Evolutionary conservation across 345 rosid genomes (phyloP), one percentile per base, ranked within the genome.

Genomic region (Brassica napus): DNA sequence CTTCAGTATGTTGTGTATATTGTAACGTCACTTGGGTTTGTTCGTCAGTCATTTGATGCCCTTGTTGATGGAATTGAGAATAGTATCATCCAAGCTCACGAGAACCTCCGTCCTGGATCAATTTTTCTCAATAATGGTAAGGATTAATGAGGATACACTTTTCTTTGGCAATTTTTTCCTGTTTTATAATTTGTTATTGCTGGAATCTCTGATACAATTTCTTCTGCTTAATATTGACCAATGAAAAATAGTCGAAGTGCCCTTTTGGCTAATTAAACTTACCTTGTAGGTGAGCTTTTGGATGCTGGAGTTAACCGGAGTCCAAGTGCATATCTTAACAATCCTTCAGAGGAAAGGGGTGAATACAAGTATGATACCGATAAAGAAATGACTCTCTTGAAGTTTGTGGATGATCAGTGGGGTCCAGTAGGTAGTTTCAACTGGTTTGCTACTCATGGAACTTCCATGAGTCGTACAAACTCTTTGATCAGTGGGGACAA

Each of bases 381-480:
- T 82, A 95, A 88, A 79, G 93, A 91, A 79, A 95, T 93, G 99
- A 91, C 97, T 66, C 97, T 95, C 75, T 73, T 95, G 78, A 95
- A 95, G 88, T 95, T 95, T 88, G 93, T 91, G 10, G 99, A 93
- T 77, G 86, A 87, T 61, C 85, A 88, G 77, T 90, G 94, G 97
- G 98, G 99, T 58, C 90, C 99, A 24, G 88, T 95, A 21, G 98
- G 99, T 66, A 91, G 97, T 87, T 93, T 95, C 85, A 95, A 90
- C 79, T 93, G 98, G 98, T 95, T 95, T 85, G 93, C 99, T 62
- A 95, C 99, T 73, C 99, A 95, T 73, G 99, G 98, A 77, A 93
- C 99, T 59, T 95, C 98, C 79, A 95, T 95, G 99, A 90, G 97
- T 74, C 98, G 98, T 72, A 79, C 96, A 71, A 95, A 95, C 89